Evolutionary conservation across 768 basidiomycete species (phyloP).

Genomic region (Boletus sp.): DNA sequence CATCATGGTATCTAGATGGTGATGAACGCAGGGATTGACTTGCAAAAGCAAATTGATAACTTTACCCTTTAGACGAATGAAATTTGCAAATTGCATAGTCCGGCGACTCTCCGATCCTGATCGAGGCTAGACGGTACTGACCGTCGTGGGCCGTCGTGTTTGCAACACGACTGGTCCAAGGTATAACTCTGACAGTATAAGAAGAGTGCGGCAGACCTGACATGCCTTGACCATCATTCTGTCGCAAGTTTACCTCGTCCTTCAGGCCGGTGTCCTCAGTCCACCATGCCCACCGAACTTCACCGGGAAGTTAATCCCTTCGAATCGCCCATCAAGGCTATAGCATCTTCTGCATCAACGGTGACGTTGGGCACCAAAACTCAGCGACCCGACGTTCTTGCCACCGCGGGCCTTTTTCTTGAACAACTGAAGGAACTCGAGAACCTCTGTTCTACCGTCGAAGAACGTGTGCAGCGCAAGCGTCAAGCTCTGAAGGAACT

Average conservation of each 20-base stretch:
- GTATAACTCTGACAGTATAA: slow-evolving; percentile 10
- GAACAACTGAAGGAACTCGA: slow-evolving; percentile 28
- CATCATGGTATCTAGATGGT: neutral
- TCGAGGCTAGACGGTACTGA: neutral
- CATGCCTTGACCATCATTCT: neutral
- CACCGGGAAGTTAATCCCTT: slow-evolving; percentile 15
- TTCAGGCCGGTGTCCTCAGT: neutral
- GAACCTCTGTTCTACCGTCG: slow-evolving; percentile 18
- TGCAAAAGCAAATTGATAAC: neutral
- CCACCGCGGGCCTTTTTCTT: slow-evolving; percentile 29
- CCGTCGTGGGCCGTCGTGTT: neutral
- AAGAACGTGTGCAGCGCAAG: slow-evolving; percentile 24
- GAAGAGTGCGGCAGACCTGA: neutral
- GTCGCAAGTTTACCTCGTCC: neutral
- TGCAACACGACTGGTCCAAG: slow-evolving; percentile 10
- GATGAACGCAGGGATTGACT: neutral
- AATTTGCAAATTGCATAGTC: neutral
- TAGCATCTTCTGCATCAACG: neutral
- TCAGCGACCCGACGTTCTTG: slow-evolving; percentile 22
- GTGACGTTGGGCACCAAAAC: neutral
- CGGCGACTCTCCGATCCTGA: neutral
- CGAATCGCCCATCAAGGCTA: slow-evolving; percentile 17
- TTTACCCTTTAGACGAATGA: neutral
- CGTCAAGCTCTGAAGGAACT: slow-evolving; percentile 21
- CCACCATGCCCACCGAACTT: slow-evolving; percentile 8